Evolutionary conservation across 768 basidiomycete species (phyloP).

Genomic region (Lentinula guzmanii): DNA sequence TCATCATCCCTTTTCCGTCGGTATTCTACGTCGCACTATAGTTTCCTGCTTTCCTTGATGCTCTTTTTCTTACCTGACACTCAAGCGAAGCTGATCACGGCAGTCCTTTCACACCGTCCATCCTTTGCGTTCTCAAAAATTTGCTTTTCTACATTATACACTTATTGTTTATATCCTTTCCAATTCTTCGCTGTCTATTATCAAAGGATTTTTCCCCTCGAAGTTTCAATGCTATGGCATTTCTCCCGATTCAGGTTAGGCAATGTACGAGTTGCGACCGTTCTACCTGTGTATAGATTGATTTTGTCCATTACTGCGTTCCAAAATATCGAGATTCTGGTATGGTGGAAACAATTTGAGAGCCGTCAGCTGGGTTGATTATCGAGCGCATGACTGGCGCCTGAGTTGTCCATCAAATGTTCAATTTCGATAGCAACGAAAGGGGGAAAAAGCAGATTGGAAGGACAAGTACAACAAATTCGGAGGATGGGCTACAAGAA

Average conservation of each 20-base stretch:
- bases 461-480: not conserved
- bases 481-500: not conserved
- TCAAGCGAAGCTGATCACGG: not conserved
- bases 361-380: too few relatives aligned
- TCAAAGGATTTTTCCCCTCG: not conserved
- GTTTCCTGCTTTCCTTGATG: not conserved
- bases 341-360: not conserved
- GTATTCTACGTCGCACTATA: not conserved
- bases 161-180: slow-evolving; percentile 8
- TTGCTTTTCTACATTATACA: slow-evolving; percentile 3
- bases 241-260: not conserved
- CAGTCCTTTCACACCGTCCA: not conserved
- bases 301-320: not conserved
- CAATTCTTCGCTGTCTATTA: slow-evolving; percentile 4
- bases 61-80: not conserved
- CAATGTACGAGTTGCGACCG: not conserved
- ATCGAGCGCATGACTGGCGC: too few relatives aligned
- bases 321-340: not conserved
- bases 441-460: not conserved
- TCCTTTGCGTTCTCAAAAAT: not conserved
- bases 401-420: not conserved
- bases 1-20: not conserved
- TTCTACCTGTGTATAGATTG: not conserved
- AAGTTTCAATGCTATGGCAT: not conserved
- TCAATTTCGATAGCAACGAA: not conserved